phyloP scores from a whole-genome alignment of 1,139 yeast species.

The Lizanozyma gosingica region DNA sequence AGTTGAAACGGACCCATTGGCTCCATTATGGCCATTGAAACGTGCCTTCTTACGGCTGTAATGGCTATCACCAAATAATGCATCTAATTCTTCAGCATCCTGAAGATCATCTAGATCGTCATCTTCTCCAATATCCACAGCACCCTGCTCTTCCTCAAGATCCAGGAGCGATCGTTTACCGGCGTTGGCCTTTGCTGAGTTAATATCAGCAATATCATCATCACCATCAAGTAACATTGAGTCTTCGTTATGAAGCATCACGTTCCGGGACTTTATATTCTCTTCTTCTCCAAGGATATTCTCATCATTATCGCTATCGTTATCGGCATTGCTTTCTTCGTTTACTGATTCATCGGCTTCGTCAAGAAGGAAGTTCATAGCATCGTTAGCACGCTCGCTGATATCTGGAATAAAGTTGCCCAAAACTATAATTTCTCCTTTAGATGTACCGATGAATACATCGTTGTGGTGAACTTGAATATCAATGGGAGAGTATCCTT shows the following conservation, averaged over 20 bases:
- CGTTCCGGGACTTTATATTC: not conserved
- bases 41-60: slow-evolving; percentile 2
- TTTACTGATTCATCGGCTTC: slow-evolving; percentile 20
- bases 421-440: slow-evolving; percentile 40
- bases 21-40: slow-evolving; percentile 5
- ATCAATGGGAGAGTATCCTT: slow-evolving; percentile 5
- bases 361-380: slow-evolving; percentile 16
- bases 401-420: not conserved
- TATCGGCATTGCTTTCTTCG: slow-evolving; percentile 16
- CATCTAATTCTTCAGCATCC: slow-evolving; percentile 12
- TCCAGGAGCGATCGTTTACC: not conserved
- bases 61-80: slow-evolving; percentile 11
- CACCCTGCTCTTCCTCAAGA: not conserved
- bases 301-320: slow-evolving; percentile 18
- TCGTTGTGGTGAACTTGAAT: slow-evolving; percentile 10
- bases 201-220: slow-evolving; percentile 16
- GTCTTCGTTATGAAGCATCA: slow-evolving; percentile 19
- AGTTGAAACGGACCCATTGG: slow-evolving; percentile 1
- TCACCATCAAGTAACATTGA: slow-evolving; percentile 32
- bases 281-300: slow-evolving; percentile 10
- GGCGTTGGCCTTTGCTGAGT: slow-evolving; percentile 1
- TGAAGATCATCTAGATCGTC: slow-evolving; percentile 2
- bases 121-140: not conserved
- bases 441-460: slow-evolving; percentile 43
- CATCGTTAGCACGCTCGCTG: slow-evolving; percentile 8